Base-by-base conservation (phyloP, 169 alveolate species). In the Eimeria falciformis region DNA sequence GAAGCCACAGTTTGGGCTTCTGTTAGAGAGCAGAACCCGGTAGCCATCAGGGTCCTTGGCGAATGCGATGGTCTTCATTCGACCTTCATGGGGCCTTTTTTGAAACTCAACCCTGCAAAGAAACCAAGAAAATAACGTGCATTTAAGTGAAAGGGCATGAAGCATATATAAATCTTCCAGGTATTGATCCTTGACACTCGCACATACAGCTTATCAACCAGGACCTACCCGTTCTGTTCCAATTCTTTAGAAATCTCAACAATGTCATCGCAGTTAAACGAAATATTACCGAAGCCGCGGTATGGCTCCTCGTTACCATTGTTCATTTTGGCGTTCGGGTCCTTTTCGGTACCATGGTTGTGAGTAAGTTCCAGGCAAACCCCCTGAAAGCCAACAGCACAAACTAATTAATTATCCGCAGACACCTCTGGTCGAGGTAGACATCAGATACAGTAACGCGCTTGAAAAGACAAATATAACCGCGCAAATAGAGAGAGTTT, bases 261-360 rank as follows among this genome's bases (percentile, higher is more conserved):
- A 47, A 95, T 96, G 92, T 95, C 91, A 5, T 91, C 83, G 50
- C 95, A 90, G 50, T 95, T 94, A 79, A 96, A 96, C 58, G 97
- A 97, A 45, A 96, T 93, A 65, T 96, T 97, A 25, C 97, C 97
- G 87, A 96, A 96, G 25, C 97, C 97, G 50, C 95, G 93, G 65
- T 93, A 86, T 78, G 95, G 94, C 77, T 95, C 97, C 65, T 69
- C 94, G 62, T 96, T 96, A 25, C 97, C 97, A 55, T 94, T 93
- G 89, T 95, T 94, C 68, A 95, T 90, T 82, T 79, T 92, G 69
- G 88, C 86, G 25, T 88, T 66, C 33, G 53, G 92, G 71, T 90
- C 93, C 47, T 93, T 93, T 65, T 94, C 95, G 33, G 94, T 86
- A 43, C 95, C 95, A 66, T 94, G 95, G 91, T 95, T 95, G 92